Conservation (phyloP, 805 yeast genomes). For the Candida ortonii region DNA sequence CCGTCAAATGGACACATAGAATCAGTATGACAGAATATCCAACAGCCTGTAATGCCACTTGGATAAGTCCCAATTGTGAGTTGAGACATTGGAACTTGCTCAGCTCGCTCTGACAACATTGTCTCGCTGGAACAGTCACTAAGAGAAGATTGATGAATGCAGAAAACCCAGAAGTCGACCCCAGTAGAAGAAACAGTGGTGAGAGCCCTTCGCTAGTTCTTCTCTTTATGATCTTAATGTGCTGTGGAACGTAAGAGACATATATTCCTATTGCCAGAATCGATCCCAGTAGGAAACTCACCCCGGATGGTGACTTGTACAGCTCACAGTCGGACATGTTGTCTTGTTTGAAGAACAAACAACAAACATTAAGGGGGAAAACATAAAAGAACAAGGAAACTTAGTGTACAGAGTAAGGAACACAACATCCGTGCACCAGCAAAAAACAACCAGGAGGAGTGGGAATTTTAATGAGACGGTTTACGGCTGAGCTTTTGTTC, state of each 20-base stretch:
- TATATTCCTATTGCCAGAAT: constrained; percentile 65
- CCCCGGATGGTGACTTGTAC: constrained; percentile 47
- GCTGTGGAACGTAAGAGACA: constrained; percentile 74
- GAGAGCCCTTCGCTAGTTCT: constrained; percentile 76
- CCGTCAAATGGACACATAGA: constrained; percentile 49
- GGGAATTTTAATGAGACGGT: no score
- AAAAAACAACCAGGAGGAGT: no score
- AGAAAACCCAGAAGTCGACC: constrained; percentile 65
- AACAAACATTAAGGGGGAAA: no score
- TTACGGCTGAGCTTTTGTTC: no score
- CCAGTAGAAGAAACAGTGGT: constrained; percentile 66
- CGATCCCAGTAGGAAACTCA: constrained; percentile 49
- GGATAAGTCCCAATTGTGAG: constrained; percentile 63
- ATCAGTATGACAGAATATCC: constrained; percentile 58
- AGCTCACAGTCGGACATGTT: constrained; percentile 34
- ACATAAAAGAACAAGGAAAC: no score
- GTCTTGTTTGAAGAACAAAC: no score
- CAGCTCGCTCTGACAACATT: constrained; percentile 52
- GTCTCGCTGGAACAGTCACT: constrained; percentile 56
- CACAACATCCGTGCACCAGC: no score
- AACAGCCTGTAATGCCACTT: constrained; percentile 59
- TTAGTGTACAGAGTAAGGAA: no score
- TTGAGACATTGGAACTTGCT: constrained; percentile 57
- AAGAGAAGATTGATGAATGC: constrained; percentile 65
- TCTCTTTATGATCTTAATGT: constrained; percentile 52